A percentile compares a stretch with the other conserved stretches of the same genome.
Conservation (phyloP, 2,329 filamentous ascomycete genomes). For the Colletotrichum limetticola region DNA sequence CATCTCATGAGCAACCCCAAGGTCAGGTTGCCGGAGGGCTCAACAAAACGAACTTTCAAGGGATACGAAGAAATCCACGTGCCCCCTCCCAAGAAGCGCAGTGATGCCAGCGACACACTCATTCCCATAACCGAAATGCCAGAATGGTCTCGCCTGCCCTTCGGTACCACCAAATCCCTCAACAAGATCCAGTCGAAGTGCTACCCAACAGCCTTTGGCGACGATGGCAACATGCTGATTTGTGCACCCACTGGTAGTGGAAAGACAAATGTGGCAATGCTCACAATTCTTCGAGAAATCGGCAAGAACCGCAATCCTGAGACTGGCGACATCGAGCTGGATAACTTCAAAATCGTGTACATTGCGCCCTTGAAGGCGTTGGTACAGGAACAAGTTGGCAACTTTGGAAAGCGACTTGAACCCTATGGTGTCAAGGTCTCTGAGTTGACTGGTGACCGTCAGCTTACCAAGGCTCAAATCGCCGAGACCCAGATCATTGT, state of each 20-base stretch:
- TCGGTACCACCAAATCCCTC: constrained; percentile 85
- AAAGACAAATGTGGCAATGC: constrained; percentile 98
- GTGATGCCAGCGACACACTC: constrained; percentile 81
- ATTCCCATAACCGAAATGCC: constrained; percentile 90
- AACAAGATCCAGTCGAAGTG: constrained; percentile 98
- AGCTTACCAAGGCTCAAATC: constrained; percentile 98
- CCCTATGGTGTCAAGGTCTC: constrained; percentile 91
- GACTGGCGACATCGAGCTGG: constrained; percentile 94
- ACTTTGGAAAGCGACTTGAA: constrained; percentile 91
- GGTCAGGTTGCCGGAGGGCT: constrained; percentile 91
- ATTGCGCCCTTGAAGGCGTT: constrained; percentile 96
- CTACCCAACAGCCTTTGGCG: constrained; percentile 88
- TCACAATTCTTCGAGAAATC: constrained; percentile 94
- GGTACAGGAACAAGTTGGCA: constrained; percentile 97
- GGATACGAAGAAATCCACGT: constrained; percentile 99
- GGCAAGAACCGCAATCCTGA: constrained; percentile 91
- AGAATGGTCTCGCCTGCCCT: constrained; percentile 89
- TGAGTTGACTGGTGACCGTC: constrained; percentile 97
- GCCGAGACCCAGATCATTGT: constrained; percentile 98
- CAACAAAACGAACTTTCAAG: constrained; percentile 95
- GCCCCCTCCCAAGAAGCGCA: constrained; percentile 88
- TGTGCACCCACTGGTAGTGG: constrained; percentile 97
- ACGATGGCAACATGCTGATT: constrained; percentile 97
- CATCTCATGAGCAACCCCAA: constrained; percentile 99
- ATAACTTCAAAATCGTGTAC: constrained; percentile 98